Conservation (phyloP, 495 filamentous ascomycete genomes). For the Penicillium manginii region DNA sequence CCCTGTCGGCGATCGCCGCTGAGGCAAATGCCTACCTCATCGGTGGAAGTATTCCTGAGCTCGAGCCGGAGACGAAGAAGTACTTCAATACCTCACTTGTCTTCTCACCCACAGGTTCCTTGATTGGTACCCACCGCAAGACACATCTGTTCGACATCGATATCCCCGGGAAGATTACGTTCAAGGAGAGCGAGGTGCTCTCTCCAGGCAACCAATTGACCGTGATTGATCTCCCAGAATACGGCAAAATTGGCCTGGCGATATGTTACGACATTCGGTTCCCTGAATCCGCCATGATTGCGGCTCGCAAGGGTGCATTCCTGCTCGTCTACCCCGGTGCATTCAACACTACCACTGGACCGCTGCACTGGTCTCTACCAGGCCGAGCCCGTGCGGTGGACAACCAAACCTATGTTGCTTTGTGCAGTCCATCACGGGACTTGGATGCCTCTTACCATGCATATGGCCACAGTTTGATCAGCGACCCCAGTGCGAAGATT, state of each 20-base stretch:
- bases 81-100: constrained; percentile 92
- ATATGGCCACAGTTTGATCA: constrained; percentile 87
- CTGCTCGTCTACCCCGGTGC: constrained; percentile 89
- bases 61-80: constrained; percentile 62
- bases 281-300: constrained; percentile 90
- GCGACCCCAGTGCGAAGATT: constrained; percentile 86
- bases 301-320: constrained; percentile 81
- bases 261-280: constrained; percentile 99
- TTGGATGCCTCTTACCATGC: constrained; percentile 79
- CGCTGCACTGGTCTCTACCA: constrained; percentile 86
- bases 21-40: constrained; percentile 79
- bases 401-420: constrained; percentile 91
- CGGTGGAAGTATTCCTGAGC: constrained; percentile 92
- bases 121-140: constrained; percentile 90
- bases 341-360: constrained; percentile 92
- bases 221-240: constrained; percentile 80
- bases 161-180: constrained; percentile 92
- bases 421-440: constrained; percentile 91
- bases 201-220: constrained; percentile 81
- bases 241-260: constrained; percentile 80
- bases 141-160: constrained; percentile 99
- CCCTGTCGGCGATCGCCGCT: constrained; percentile 74
- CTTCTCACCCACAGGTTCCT: constrained; percentile 73
- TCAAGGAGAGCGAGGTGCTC: constrained; percentile 88
- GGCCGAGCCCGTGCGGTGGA: constrained; percentile 86